Percentiles rank a stretch among this genome's conserved stretches.
phyloP scores from a whole-genome alignment of 768 basidiomycete genomes.

The Holtermanniella nyarrowii region DNA sequence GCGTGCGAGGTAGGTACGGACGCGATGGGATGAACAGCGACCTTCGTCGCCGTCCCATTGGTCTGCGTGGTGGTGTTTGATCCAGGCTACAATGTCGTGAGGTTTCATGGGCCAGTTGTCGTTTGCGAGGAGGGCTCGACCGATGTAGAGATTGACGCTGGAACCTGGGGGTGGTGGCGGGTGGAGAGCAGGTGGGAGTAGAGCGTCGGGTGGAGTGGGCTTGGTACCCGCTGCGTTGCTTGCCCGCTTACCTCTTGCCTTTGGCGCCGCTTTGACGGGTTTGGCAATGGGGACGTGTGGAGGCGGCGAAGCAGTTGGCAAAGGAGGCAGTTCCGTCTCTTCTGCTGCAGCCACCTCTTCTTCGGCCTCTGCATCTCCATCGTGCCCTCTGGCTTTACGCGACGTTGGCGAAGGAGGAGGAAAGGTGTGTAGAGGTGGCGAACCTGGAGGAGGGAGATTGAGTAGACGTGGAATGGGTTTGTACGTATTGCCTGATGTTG shows the following conservation, averaged over 20 bases:
- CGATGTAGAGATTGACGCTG: conserved; percentile 35
- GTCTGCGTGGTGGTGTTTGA: conserved; percentile 31
- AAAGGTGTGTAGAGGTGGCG: not conserved
- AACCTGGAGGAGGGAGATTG: not conserved
- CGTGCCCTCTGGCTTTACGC: not conserved
- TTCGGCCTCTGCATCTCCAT: not conserved
- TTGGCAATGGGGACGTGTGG: not conserved
- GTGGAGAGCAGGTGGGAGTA: not conserved
- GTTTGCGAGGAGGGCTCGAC: conserved; percentile 30
- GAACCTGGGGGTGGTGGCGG: conserved; percentile 27
- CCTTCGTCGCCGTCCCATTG: conserved; percentile 39
- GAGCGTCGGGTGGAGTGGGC: conserved; percentile 5
- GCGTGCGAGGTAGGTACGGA: conserved; percentile 34
- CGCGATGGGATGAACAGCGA: conserved; percentile 34
- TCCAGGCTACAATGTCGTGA: conserved; percentile 37
- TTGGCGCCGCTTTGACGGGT: not conserved
- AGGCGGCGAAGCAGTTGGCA: conserved; percentile 11
- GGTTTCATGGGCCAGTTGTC: conserved; percentile 39
- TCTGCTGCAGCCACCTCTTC: not conserved
- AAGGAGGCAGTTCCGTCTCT: not conserved
- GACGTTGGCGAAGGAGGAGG: not conserved
- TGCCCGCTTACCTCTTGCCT: not conserved
- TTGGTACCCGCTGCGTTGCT: conserved; percentile 6
- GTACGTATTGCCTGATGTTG: not conserved
- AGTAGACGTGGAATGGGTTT: not conserved